Percentiles rank a stretch among this genome's conserved stretches.
These are phyloP conservation scores for Malassezia psittaci DNA, from an alignment of 1,284 basidiomycete genomes.

Conservation along the genomic window DNA sequence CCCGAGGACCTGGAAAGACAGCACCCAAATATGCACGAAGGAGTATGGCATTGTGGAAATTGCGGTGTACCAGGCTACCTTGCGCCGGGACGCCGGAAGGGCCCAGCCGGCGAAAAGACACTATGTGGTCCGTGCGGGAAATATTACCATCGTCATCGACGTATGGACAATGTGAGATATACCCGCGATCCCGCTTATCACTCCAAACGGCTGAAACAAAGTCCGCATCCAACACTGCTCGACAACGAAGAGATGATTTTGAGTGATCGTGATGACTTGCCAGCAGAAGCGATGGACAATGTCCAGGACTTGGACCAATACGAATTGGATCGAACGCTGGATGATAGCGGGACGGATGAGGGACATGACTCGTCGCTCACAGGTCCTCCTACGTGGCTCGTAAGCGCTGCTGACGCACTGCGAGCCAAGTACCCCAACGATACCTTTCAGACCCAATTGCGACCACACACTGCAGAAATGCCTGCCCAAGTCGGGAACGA, in stretches of 20 bases:
- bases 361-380: slow-evolving; percentile 5
- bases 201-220: slow-evolving; percentile 2
- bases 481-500: slow-evolving; percentile 50
- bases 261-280: neutral
- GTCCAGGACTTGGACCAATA: neutral
- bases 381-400: slow-evolving; percentile 61
- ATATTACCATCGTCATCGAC: slow-evolving; percentile 49
- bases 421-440: slow-evolving; percentile 69
- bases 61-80: slow-evolving; percentile 42
- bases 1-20: slow-evolving; percentile 41
- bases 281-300: neutral
- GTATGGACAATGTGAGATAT: slow-evolving; percentile 33
- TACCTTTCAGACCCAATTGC: slow-evolving; percentile 53
- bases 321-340: neutral
- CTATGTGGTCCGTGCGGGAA: slow-evolving; percentile 82
- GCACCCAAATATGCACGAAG: slow-evolving; percentile 42
- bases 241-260: neutral
- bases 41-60: slow-evolving; percentile 45
- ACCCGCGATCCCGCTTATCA: slow-evolving; percentile 35
- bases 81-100: slow-evolving; percentile 53
- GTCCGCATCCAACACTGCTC: neutral
- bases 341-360: slow-evolving; percentile 9
- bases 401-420: slow-evolving; percentile 57
- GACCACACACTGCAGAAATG: slow-evolving; percentile 20
- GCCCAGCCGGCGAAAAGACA: slow-evolving; percentile 76